Base-by-base conservation (phyloP, 305 asterid genomes). In the Euphrasia arctica region DNA sequence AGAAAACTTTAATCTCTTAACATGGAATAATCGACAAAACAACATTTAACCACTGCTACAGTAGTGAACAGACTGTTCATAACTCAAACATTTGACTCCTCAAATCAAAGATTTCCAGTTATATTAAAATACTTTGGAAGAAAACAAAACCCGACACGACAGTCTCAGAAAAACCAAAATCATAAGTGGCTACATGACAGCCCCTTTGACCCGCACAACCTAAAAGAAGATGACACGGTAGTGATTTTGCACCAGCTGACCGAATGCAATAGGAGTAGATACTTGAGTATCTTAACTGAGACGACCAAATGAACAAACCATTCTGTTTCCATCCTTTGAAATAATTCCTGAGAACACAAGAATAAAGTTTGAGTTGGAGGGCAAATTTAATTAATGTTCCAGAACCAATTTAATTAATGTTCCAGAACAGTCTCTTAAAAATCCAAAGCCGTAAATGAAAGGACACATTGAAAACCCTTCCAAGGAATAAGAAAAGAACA, bases 321-420 rank as follows among this genome's bases (percentile, higher is more conserved):
- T 54, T 63, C 57, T 42, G 47, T 29, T 64, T 42, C 74, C 74
- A 59, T 72, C 70, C 61, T 27, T 65, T 15, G 9, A 64, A 66
- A 66, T 62, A 64, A 65, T 70, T 50, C 78, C 78, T 70, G 71
- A 29, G 54, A 41, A 55, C 31, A 32, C 28, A 42, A 58, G 28
- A 64, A 4, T 0, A 39, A 4, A 62, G 68, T 70, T 64, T 64
- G 55, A 15, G 60, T 1, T 54, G 32, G 9, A 2, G 43, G 49
- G 32, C 28, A 71, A 65, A 25, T 4, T 48, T 56, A 64, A 63
- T 15, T 14, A 58, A 54, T 29, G 50, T 52, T 29, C 13, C 11
- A 39, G 18, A 45, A 50, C 2, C n/a, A 65, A 25, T 4, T 48
- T 56, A 64, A 63, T 15, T 14, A 58, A 54, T 29, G 50, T 52